Percentiles rank a stretch among this genome's conserved stretches.
Evolutionary conservation across 306 rosid species (phyloP).

Genomic region (Pyrus pyrifolia): DNA sequence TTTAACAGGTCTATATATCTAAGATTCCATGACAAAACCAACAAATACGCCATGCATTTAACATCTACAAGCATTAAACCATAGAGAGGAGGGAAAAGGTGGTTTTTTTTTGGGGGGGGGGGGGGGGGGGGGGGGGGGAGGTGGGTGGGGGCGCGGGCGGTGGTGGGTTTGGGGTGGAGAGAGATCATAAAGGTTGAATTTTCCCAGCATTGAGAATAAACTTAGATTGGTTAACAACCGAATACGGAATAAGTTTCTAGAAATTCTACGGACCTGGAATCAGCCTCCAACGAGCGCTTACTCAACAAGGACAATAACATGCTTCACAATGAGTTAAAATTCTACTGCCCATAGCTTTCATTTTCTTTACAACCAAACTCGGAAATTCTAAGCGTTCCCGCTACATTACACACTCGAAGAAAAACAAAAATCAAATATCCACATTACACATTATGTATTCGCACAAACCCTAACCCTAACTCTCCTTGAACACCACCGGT

Average conservation of each 20-base stretch:
- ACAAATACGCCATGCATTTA: background rate
- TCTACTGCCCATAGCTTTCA: constrained; percentile 62
- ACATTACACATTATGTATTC: constrained; percentile 10
- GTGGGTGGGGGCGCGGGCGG: no score
- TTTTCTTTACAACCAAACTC: constrained; percentile 27
- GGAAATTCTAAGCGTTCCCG: constrained; percentile 19
- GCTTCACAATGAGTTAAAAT: constrained; percentile 45
- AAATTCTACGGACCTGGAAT: constrained; percentile 62
- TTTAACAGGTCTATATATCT: background rate
- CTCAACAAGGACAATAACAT: constrained; percentile 99
- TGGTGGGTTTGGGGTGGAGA: no score
- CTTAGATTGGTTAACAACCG: background rate
- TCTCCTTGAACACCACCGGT: background rate
- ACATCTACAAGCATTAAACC: background rate
- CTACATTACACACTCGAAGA: constrained; percentile 30
- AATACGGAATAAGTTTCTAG: background rate
- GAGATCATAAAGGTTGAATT: background rate
- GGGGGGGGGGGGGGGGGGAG: no score
- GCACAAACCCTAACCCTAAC: background rate
- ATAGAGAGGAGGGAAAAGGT: background rate
- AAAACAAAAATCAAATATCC: constrained; percentile 8
- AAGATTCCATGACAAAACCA: background rate
- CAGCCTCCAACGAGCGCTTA: constrained; percentile 90
- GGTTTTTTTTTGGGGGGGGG: no score
- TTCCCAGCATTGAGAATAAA: background rate